Base-by-base conservation (phyloP, 306 rosid species). In the Pyrus pyrifolia region DNA sequence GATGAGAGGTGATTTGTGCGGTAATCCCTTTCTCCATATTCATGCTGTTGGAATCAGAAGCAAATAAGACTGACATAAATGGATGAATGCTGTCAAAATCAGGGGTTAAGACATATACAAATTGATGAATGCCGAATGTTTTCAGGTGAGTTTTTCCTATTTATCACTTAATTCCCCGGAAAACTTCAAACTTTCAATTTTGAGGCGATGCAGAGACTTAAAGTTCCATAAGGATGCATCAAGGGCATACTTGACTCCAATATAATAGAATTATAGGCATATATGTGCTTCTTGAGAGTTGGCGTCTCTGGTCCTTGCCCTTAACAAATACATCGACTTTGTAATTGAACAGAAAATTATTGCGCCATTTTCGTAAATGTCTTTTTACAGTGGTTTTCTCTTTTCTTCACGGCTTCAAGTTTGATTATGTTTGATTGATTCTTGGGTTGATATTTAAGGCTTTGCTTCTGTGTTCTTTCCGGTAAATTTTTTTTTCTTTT, bases 1-100 rank as follows among this genome's bases (percentile, higher is more conserved):
- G 80, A 79, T 83, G 77, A 44, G 71, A 82, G 68, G 67, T 70
- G 77, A 42, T 67, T 61, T 70, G 72, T 38, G 23, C 42, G 27
- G 23, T n/a, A 1, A 30, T 6, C 30, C 46, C n/a, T 27, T 58
- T 59, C 31, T 14, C 18, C 29, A 3, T 49, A 68, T 42, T 58
- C 64, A 23, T 45, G 21, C 38, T 27, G 81, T 30, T 14, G 35
- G 29, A 70, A 23, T 30, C 42, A 13, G 42, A n/a, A 71, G 65
- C 53, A 31, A 59, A 22, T 10, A n/a, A 58, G 15, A 25, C 22
- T 7, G 68, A 49, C 59, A 23, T 57, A 23, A 61, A 27, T 61
- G 10, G 38, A 29, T 29, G n/a, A 62, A 29, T 3, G 67, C 11
- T 62, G 67, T 2, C 12, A 5, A 68, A 64, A 27, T 61, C 21